phyloP scores from a whole-genome alignment of 2,329 filamentous ascomycete species.

The Phialophora expanda region DNA sequence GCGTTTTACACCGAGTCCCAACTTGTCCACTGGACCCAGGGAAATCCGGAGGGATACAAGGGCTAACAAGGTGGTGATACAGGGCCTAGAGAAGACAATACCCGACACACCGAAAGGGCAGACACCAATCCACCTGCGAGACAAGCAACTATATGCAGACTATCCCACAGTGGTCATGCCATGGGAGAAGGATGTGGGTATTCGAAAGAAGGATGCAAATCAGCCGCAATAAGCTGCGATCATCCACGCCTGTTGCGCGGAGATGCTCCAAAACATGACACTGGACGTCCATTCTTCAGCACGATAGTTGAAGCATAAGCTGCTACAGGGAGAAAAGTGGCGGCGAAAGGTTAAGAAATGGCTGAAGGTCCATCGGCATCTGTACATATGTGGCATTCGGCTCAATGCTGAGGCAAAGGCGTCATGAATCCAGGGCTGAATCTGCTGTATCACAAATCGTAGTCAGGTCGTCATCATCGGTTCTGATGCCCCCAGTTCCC shows the following conservation, averaged over 20 bases:
- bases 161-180: slow-evolving; percentile 28
- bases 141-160: slow-evolving; percentile 54
- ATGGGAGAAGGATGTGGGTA: slow-evolving; percentile 40
- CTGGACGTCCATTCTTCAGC: neutral
- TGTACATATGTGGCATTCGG: slow-evolving; percentile 25
- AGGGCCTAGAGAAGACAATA: slow-evolving; percentile 83
- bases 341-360: neutral
- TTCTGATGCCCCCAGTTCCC: neutral
- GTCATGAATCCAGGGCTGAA: slow-evolving; percentile 2
- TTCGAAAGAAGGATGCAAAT: slow-evolving; percentile 32
- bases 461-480: neutral
- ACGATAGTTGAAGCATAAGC: neutral
- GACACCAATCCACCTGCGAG: slow-evolving; percentile 74
- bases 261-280: neutral
- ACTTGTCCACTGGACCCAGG: neutral
- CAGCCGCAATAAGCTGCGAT: slow-evolving; percentile 18
- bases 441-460: neutral
- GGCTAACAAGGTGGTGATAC: slow-evolving; percentile 24
- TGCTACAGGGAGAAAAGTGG: neutral
- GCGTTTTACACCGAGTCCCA: neutral
- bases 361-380: neutral
- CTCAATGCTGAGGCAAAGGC: slow-evolving; percentile 11
- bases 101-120: slow-evolving; percentile 73
- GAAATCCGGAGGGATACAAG: neutral
- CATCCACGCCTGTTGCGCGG: neutral